Base-by-base conservation (phyloP, 2,329 filamentous ascomycete species). In the Calonectria pauciramosa region DNA sequence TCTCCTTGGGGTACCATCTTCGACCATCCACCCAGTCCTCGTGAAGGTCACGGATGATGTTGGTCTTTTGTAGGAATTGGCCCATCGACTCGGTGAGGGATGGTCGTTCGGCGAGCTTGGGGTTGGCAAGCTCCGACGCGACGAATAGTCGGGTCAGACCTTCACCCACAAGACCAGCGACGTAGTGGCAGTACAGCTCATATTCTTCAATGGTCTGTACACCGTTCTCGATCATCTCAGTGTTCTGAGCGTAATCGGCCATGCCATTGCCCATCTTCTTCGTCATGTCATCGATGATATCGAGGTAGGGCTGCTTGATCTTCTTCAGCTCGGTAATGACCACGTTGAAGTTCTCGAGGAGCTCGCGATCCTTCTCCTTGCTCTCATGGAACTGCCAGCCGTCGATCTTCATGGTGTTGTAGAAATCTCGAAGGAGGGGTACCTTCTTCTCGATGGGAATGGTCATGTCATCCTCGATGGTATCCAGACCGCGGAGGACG, bases 391-490 rank as follows among this genome's bases (percentile, higher is more conserved):
- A 99, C 8, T 91, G 97, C 97, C 97, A 99, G 68, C 95, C 96
- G 78, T 98, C 95, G 77, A 93, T 86, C 79, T 95, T 93, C 82
- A 99, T 90, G 78, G 93, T 90, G 70, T 94, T 87, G 83, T 97
- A 89, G 85, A 99, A 99, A 60, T 94, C 89, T 76, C 96, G 92
- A 75, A 99, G 89, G 71, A 98, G 86, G 2, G 96, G 95, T 82
- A 97, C 94, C 88, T 99, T 99, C 82, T 91, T 93, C 77, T 91
- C 90, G 49, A 96, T 87, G 3, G 94, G 89, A 75, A 99, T 93
- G 7, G 96, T 98, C 93, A 98, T 99, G 86, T 99, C 97, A 89
- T 99, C 97, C 87, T 99, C 97, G 75, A 99, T 95, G n/a, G 97
- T 99, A 86, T 99, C 97, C 66, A 99, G 91, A 60, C 95, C 97